Conservation (phyloP, 2,329 filamentous ascomycete species). For the Aspergillus melleus region DNA sequence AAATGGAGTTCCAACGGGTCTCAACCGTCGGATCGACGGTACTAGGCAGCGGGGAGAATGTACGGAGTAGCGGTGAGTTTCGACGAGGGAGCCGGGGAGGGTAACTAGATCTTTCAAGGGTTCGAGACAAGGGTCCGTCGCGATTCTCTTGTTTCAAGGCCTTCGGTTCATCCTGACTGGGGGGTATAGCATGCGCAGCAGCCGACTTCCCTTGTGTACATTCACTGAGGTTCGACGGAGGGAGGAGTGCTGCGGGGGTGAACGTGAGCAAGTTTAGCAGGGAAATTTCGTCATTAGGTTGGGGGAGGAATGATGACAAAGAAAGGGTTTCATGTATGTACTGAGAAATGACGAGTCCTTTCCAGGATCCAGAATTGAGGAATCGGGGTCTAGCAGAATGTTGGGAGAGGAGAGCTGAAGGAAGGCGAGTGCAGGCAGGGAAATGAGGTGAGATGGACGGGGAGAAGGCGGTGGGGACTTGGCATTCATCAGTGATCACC, state of each 20-base stretch:
- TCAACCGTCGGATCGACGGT: constrained; percentile 5
- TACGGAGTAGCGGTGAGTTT: constrained; percentile 8
- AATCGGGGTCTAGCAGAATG: too few relatives aligned
- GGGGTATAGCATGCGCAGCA: too few relatives aligned
- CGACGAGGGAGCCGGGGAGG: neutral
- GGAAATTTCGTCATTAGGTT: neutral
- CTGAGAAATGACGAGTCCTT: neutral
- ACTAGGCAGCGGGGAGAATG: neutral
- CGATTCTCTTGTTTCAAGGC: neutral
- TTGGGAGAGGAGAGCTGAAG: neutral
- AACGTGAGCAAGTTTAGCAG: neutral
- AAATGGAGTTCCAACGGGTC: neutral
- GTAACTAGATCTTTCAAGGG: neutral
- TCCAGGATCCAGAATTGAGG: neutral
- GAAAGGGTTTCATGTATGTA: neutral
- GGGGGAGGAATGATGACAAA: neutral
- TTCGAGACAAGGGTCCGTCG: neutral
- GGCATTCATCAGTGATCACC: neutral
- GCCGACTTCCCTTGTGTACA: too few relatives aligned
- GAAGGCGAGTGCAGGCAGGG: neutral
- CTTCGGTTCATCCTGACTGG: neutral
- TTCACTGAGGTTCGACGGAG: too few relatives aligned
- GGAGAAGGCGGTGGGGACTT: neutral
- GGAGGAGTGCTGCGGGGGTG: too few relatives aligned
- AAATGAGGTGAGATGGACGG: neutral